phyloP scores from a whole-genome alignment of 345 rosid genomes.

The Brassica incana region DNA sequence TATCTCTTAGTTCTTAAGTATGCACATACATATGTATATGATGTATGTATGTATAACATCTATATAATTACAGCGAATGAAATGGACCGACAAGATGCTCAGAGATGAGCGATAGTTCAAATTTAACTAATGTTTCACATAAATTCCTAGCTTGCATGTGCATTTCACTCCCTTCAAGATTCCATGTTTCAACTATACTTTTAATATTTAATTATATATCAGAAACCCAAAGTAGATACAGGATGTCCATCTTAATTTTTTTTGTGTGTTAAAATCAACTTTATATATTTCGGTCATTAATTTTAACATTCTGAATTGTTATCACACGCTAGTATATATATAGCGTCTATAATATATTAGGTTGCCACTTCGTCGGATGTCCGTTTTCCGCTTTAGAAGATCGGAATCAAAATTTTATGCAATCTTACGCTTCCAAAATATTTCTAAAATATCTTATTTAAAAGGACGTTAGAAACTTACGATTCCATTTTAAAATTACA shows the following conservation, averaged over 20 bases:
- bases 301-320: constrained; percentile 3
- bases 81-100: constrained; percentile 33
- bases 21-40: not conserved
- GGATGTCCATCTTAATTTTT: not conserved
- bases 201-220: constrained; percentile 3
- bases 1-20: not conserved
- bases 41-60: not conserved
- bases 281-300: not conserved
- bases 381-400: too few species aligned
- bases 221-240: constrained; percentile 27
- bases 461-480: not conserved
- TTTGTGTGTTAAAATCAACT: not conserved
- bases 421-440: not conserved
- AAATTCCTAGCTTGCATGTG: constrained; percentile 43
- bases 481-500: not conserved
- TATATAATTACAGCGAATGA: constrained; percentile 26
- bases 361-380: not conserved
- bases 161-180: constrained; percentile 38
- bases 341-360: too few species aligned
- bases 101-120: constrained; percentile 15
- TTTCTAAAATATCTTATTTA: too few species aligned
- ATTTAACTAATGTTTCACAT: constrained; percentile 28
- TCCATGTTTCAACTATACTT: constrained; percentile 28
- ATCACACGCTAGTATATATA: not conserved
- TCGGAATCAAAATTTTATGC: too few species aligned